Conservation (phyloP, 1,284 basidiomycete species). For the Cystobasidiaceae sp. region DNA sequence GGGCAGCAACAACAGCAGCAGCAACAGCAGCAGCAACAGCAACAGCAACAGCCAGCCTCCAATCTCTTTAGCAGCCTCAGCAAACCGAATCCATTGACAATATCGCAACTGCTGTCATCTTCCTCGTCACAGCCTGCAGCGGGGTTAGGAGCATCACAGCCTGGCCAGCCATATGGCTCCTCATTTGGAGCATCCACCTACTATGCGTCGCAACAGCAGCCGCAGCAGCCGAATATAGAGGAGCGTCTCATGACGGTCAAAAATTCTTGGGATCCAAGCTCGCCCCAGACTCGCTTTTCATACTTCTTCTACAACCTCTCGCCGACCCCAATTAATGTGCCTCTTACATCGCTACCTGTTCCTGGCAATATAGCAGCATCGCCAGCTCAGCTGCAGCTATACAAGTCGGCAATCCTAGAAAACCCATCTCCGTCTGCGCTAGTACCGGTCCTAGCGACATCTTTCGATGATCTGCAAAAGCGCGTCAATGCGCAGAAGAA, state of each 20-base stretch:
- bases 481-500: conserved; percentile 25
- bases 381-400: not conserved
- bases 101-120: conserved; percentile 15
- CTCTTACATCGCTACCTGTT: conserved; percentile 20
- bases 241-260: conserved; percentile 14
- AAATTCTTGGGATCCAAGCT: conserved; percentile 23
- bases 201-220: not conserved
- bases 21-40: conserved; percentile 26
- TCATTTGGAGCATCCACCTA: not conserved
- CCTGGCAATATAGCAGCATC: conserved; percentile 23
- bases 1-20: conserved; percentile 11
- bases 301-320: conserved; percentile 27
- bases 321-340: conserved; percentile 1
- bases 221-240: not conserved
- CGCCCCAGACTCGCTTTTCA: conserved; percentile 4
- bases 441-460: conserved; percentile 41
- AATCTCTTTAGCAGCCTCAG: conserved; percentile 3
- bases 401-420: conserved; percentile 67
- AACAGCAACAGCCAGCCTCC: not conserved
- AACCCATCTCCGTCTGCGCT: conserved; percentile 75
- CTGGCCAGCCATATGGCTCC: not conserved
- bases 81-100: conserved; percentile 17
- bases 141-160: not conserved
- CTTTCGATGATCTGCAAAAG: conserved; percentile 29
- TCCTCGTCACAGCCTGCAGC: not conserved